phyloP scores from a whole-genome alignment of 495 filamentous ascomycete species.

The Thermothielavioides terrestris region DNA sequence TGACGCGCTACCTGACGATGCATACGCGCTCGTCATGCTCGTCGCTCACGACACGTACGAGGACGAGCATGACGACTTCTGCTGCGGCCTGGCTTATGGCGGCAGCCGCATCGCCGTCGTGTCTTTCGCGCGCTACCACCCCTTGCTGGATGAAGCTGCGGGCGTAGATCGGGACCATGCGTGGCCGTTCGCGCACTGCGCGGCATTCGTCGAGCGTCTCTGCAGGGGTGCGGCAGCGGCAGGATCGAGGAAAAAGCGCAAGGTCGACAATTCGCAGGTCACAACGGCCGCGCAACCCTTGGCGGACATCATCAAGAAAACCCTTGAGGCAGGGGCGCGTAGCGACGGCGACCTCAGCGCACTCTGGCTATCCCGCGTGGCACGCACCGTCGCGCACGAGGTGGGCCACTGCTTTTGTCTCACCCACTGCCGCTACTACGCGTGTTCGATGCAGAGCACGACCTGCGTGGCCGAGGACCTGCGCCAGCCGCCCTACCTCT shows the following conservation, averaged over 20 bases:
- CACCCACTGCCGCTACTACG: conserved; percentile 60
- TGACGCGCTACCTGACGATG: conserved; percentile 48
- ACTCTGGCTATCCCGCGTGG: conserved; percentile 50
- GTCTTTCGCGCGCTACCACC: conserved; percentile 51
- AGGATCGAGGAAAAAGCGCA: background rate
- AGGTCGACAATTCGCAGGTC: background rate
- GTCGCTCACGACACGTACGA: conserved; percentile 58
- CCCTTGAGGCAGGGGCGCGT: conserved; percentile 1
- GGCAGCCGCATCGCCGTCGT: conserved; percentile 53
- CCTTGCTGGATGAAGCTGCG: conserved; percentile 37
- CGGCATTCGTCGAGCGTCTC: conserved; percentile 33
- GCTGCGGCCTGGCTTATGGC: conserved; percentile 60
- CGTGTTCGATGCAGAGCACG: conserved; percentile 60
- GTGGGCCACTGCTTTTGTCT: conserved; percentile 59
- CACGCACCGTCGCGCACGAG: conserved; percentile 53
- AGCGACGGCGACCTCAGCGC: conserved; percentile 11
- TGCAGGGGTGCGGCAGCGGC: conserved; percentile 13
- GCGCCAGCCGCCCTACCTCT: conserved; percentile 58
- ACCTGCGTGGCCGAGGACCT: conserved; percentile 52
- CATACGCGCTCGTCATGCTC: conserved; percentile 50
- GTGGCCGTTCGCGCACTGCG: conserved; percentile 59
- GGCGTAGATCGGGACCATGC: conserved; percentile 44
- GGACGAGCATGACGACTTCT: conserved; percentile 58
- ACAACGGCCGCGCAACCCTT: background rate
- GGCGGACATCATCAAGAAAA: conserved; percentile 7